A percentile compares a stretch with the other conserved stretches of the same genome.
Evolutionary conservation across 164 flowering plant species (phyloP).

Genomic region (Vitis labrusca): DNA sequence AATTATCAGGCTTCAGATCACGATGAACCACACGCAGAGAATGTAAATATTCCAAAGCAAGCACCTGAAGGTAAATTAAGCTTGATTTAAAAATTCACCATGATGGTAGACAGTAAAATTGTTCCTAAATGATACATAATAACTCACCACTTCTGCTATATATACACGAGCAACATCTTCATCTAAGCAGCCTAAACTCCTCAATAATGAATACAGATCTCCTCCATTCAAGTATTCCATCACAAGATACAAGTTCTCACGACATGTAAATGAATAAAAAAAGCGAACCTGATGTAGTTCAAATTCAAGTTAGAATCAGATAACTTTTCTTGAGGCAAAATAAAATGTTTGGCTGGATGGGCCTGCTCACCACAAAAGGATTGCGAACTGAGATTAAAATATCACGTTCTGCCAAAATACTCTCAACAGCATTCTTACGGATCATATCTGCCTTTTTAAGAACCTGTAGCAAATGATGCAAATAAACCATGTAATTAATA

Average conservation of each 20-base stretch:
- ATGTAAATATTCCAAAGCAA: slow-evolving; percentile 96
- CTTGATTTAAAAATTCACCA: not conserved
- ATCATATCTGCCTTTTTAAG: slow-evolving; percentile 99
- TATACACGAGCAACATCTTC: slow-evolving; percentile 97
- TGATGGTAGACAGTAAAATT: not conserved
- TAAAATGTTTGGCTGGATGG: slow-evolving; percentile 17
- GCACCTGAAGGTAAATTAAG: slow-evolving; percentile 54
- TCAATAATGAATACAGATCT: slow-evolving; percentile 89
- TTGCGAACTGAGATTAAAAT: slow-evolving; percentile 95
- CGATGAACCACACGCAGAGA: slow-evolving; percentile 95
- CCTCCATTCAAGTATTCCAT: slow-evolving; percentile 99
- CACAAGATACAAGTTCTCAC: slow-evolving; percentile 95
- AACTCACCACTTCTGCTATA: slow-evolving; percentile 97
- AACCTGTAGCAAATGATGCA: slow-evolving; percentile 49
- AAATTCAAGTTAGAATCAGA: slow-evolving; percentile 25
- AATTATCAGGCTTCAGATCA: slow-evolving; percentile 96
- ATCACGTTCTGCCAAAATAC: slow-evolving; percentile 97
- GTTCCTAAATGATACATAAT: slow-evolving; percentile 3
- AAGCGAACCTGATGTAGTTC: slow-evolving; percentile 81
- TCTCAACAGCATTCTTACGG: slow-evolving; percentile 98
- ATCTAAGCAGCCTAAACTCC: slow-evolving; percentile 96
- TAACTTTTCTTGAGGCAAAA: not conserved
- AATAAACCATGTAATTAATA: not conserved
- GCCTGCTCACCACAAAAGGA: slow-evolving; percentile 96
- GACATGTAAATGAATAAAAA: slow-evolving; percentile 97